Conservation (phyloP, 352 stramenopile genomes). For the Pythium diclinum region DNA sequence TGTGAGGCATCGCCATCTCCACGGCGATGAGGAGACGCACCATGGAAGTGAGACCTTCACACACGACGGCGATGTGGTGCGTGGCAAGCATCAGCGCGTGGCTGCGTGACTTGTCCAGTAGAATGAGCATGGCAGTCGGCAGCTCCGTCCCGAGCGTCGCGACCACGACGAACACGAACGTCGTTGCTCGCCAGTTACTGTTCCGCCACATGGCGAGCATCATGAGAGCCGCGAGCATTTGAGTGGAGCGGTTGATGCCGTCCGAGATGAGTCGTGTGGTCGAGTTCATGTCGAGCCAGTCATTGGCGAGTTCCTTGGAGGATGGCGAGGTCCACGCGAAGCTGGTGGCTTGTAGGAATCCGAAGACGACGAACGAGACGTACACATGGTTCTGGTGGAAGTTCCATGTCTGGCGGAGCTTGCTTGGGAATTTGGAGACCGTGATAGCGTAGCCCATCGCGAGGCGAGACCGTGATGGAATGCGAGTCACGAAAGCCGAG, state of each 20-base stretch:
- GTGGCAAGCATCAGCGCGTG: neutral
- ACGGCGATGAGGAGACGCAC: constrained; percentile 10
- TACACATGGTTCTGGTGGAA: constrained; percentile 11
- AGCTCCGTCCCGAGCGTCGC: constrained; percentile 5
- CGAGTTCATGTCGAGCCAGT: neutral
- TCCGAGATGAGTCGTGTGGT: constrained; percentile 8
- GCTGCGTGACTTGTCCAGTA: neutral
- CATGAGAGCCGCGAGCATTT: constrained; percentile 11
- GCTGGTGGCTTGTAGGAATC: constrained; percentile 19
- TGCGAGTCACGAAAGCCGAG: constrained; percentile 1
- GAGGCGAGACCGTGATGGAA: constrained; percentile 8
- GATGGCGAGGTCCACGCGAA: constrained; percentile 9
- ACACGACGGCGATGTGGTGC: constrained; percentile 7
- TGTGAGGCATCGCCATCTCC: constrained; percentile 11
- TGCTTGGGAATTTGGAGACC: neutral
- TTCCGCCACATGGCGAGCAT: constrained; percentile 16
- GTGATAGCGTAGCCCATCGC: constrained; percentile 10
- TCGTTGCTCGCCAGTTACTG: constrained; percentile 20
- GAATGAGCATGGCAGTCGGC: constrained; percentile 10
- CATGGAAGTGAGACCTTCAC: neutral
- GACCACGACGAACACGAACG: constrained; percentile 3
- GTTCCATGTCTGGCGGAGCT: constrained; percentile 9
- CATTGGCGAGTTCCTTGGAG: neutral
- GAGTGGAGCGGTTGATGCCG: constrained; percentile 4
- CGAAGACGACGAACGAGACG: constrained; percentile 21